Evolutionary conservation across 306 rosid species (phyloP).

Genomic region (Corylus heterophylla): DNA sequence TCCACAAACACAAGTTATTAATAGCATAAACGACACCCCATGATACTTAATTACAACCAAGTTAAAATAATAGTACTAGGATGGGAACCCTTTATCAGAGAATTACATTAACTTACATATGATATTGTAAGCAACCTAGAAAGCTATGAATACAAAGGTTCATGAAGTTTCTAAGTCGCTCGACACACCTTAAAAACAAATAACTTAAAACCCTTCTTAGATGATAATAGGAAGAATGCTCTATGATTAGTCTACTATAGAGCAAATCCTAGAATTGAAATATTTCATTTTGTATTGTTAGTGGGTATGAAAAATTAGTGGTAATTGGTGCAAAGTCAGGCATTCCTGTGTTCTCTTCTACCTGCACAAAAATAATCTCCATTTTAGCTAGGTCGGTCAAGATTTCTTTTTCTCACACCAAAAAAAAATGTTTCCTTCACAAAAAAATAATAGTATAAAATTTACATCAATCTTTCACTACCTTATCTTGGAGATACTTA

Average conservation of each 20-base stretch:
- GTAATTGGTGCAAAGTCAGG: constrained; percentile 43
- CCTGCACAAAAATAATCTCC: constrained; percentile 37
- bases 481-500: constrained; percentile 59
- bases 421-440: not conserved
- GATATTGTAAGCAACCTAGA: not conserved
- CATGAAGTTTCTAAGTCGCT: constrained; percentile 11
- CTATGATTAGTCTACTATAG: not conserved
- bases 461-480: constrained; percentile 5
- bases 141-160: not conserved
- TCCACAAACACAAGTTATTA: not conserved
- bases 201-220: too few relatives aligned
- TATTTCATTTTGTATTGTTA: constrained; percentile 54
- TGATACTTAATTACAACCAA: not conserved
- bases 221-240: not conserved
- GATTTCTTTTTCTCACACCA: not conserved
- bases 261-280: constrained; percentile 47
- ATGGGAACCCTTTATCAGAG: not conserved
- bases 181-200: constrained; percentile 3
- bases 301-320: constrained; percentile 43
- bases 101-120: not conserved
- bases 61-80: not conserved
- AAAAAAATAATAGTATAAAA: not conserved
- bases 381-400: constrained; percentile 4
- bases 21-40: not conserved
- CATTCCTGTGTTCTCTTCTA: constrained; percentile 48